Evolutionary conservation across 1,284 basidiomycete species (phyloP).

Genomic region (Leccinum variabile): DNA sequence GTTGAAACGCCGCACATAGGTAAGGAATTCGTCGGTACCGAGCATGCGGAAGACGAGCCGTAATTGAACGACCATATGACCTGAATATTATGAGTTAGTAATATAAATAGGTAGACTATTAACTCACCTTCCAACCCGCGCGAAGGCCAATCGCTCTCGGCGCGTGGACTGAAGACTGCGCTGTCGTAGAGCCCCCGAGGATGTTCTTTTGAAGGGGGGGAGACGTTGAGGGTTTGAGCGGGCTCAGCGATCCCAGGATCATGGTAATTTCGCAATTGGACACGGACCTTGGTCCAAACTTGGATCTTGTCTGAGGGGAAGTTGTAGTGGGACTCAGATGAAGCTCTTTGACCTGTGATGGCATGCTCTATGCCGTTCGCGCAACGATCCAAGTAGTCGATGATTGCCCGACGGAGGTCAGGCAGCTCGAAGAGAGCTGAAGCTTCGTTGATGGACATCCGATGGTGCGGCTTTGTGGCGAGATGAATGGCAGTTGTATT

Average conservation of each 20-base stretch:
- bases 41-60: neutral
- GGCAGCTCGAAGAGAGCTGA: neutral
- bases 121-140: neutral
- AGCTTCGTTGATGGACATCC: neutral
- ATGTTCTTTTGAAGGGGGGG: neutral
- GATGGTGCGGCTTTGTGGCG: neutral
- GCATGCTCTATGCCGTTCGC: neutral
- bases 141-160: neutral
- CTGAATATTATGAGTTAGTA: neutral
- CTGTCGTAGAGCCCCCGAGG: neutral
- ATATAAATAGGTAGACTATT: neutral
- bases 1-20: neutral
- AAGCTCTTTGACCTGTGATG: neutral
- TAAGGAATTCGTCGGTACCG: neutral
- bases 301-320: neutral
- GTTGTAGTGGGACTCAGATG: neutral
- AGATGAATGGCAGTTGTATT: neutral
- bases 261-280: neutral
- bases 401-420: neutral
- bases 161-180: neutral
- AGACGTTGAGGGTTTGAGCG: neutral
- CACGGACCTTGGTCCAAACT: neutral
- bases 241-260: neutral
- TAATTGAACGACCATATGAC: neutral
- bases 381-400: neutral